phyloP scores from a whole-genome alignment of 2,329 filamentous ascomycete genomes.

The Talaromyces sp. region DNA sequence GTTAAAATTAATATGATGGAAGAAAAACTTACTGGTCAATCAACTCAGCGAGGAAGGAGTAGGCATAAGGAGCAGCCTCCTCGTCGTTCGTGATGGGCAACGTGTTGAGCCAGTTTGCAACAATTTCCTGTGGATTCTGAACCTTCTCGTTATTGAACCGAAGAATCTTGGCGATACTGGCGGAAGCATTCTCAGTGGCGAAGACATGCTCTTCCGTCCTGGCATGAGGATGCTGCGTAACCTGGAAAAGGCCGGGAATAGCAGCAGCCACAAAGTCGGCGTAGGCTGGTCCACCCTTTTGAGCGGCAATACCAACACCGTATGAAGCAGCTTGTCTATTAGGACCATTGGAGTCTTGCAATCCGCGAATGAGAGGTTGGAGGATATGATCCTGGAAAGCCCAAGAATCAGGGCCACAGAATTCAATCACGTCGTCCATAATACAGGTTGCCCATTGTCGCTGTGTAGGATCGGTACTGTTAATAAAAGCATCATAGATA shows the following conservation, averaged over 20 bases:
- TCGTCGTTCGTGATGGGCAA: constrained; percentile 92
- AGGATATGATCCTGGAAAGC: constrained; percentile 84
- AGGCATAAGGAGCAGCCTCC: constrained; percentile 94
- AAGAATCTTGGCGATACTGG: constrained; percentile 93
- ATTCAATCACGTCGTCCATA: constrained; percentile 96
- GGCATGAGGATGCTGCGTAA: constrained; percentile 75
- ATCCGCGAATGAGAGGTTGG: constrained; percentile 79
- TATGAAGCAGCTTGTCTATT: constrained; percentile 96
- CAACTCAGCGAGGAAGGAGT: constrained; percentile 84
- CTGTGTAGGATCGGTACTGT: constrained; percentile 79
- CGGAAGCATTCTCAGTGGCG: constrained; percentile 95
- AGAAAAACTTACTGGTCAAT: constrained; percentile 80
- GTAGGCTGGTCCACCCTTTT: constrained; percentile 85
- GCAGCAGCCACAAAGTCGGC: constrained; percentile 79
- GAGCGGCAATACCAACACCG: constrained; percentile 90
- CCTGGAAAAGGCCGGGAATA: constrained; percentile 79
- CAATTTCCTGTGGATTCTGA: constrained; percentile 70
- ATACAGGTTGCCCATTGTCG: constrained; percentile 99
- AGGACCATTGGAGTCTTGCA: constrained; percentile 80
- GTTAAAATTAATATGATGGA: neutral
- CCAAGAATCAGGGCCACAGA: constrained; percentile 86
- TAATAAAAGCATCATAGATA: constrained; percentile 83
- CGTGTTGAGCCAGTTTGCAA: constrained; percentile 84
- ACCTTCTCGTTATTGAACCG: constrained; percentile 83
- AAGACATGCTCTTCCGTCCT: constrained; percentile 92